Evolutionary conservation across 129 eudicot species (phyloP), one percentile per base, ranked within the genome.

Genomic region (Oenanthe sinensis): DNA sequence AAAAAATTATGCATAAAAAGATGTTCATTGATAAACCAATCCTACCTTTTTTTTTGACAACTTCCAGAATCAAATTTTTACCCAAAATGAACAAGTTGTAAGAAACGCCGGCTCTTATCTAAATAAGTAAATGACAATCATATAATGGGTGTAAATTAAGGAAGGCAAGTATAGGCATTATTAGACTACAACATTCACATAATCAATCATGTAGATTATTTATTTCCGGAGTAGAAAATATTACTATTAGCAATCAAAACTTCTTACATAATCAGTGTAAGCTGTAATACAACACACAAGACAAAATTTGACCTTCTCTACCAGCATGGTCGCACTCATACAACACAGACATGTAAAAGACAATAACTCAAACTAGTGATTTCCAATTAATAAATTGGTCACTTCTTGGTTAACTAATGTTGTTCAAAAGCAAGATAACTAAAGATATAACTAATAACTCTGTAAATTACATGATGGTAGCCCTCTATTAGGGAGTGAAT

Each of bases 261-360:
- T 89, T 83, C 99, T 90, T 86, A 96, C 99, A 89, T 96, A 96
- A 86, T 96, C 99, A 83, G 95, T 79, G 78, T 96, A 96, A 79
- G 82, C n/a, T 92, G 87, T 96, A 96, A 83, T 89, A 96, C 79
- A 96, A 79, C 79, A 96, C 91, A 84, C 99, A 96, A 54, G 96
- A 88, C 37, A 97, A 77, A 81, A 75, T 87, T 74, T 73, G 93
- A 63, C 99, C 97, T 87, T 96, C 99, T 84, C 99, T 92, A 79
- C 99, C 99, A 81, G 99, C 97, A 85, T 97, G 99, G n/a, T 97
- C 99, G 83, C 99, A 96, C 89, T 96, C 99, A 97, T 96, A 60
- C 78, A 80, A 15, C 46, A 80, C 67, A 33, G 67, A 58, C 36
- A 83, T 7, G 37, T 37, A 16, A 63, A 71, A 52, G n/a, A 72